phyloP scores from a whole-genome alignment of 1,139 yeast species.

The Petasospora fabianii region DNA sequence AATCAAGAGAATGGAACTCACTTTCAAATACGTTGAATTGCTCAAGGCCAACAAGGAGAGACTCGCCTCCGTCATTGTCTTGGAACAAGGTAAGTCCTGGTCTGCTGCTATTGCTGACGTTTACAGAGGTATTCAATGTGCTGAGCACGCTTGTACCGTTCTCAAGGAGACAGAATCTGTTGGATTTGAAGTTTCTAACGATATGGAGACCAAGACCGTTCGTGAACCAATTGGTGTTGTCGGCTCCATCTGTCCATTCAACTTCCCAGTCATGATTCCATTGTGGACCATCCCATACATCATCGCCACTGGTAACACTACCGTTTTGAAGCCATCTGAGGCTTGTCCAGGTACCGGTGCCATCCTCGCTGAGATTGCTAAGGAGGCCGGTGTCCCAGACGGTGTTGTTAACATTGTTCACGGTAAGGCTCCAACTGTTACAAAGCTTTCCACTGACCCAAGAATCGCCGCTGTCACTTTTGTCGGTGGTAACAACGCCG shows the following conservation, averaged over 20 bases:
- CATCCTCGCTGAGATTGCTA: constrained; percentile 69
- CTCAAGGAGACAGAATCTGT: constrained; percentile 65
- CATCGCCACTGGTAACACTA: constrained; percentile 75
- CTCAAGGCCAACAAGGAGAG: constrained; percentile 68
- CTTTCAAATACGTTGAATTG: constrained; percentile 67
- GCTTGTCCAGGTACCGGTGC: constrained; percentile 78
- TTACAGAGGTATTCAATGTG: constrained; percentile 76
- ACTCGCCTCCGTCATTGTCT: constrained; percentile 66
- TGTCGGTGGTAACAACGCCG: constrained; percentile 33
- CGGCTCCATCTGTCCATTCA: constrained; percentile 67
- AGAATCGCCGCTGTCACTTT: constrained; percentile 70
- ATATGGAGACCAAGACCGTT: constrained; percentile 78
- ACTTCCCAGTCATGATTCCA: constrained; percentile 86
- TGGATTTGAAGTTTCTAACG: constrained; percentile 64
- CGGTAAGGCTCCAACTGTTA: constrained; percentile 74
- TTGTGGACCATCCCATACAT: constrained; percentile 77
- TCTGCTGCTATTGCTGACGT: constrained; percentile 80
- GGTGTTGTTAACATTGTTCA: constrained; percentile 75
- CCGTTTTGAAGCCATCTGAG: constrained; percentile 75
- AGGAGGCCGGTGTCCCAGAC: constrained; percentile 75
- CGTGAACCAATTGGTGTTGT: constrained; percentile 78
- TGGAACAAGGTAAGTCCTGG: constrained; percentile 80
- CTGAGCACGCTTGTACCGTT: constrained; percentile 58
- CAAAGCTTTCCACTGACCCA: constrained; percentile 70
- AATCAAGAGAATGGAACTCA: constrained; percentile 70